Base-by-base conservation (phyloP, 305 asterid genomes). In the Fraxinus latifolia region DNA sequence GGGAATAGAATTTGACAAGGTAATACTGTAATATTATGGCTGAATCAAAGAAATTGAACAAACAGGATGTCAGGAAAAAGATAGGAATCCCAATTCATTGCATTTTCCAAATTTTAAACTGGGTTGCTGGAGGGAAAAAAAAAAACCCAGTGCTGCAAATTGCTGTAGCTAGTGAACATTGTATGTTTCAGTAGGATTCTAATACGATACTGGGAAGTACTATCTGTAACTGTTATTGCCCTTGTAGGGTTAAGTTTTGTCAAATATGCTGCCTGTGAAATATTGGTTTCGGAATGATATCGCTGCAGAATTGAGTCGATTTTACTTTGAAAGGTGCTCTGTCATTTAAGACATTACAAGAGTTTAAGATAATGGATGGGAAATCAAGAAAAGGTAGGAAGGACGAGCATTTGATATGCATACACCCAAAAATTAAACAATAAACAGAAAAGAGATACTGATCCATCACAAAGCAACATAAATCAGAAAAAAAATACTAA, bases 1-100 rank as follows among this genome's bases (percentile, higher is more conserved):
- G 68, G 96, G 95, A 75, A 85, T 95, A 74, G 98, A 93, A 80
- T 84, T 88, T 79, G 95, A 88, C 85, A 95, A 95, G 99, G 99
- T 95, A 89, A 1, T 50, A 83, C 73, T 60, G 17, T 77, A 77
- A 50, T 50, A n/a, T 50, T 50, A 50, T 50, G 21, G 62, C 62
- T 80, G 72, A 55, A 82, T 74, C 77, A 79, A 36, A 79, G 82
- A 53, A 65, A 71, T 78, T 50, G 34, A 80, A 76, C 37, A 77
- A 25, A 75, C 53, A 44, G 58, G 77, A 62, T 70, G 73, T 82
- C 82, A 47, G 79, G 39, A 21, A 60, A 77, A 14, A 65, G 70
- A 74, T 58, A 76, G 75, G 34, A 81, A 21, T 62, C 12, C 72
- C 31, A 62, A 62, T 21, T 62, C 72, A 62, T 62, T 0, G 6